Base-by-base conservation (phyloP, 108 stramenopile genomes). In the Pseudonitzschia multistriata region DNA sequence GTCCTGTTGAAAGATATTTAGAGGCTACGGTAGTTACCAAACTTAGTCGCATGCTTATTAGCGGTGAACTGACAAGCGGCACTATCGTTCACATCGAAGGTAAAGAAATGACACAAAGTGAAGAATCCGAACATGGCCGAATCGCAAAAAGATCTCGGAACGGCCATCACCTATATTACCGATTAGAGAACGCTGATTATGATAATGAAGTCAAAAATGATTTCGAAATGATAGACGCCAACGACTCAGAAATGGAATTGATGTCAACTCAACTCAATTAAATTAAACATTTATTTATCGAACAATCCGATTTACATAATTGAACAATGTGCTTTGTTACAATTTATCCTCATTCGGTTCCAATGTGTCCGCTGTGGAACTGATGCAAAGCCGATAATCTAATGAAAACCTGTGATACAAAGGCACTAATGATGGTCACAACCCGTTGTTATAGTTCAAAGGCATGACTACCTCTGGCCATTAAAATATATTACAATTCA, bases 1-100 rank as follows among this genome's bases (percentile, higher is more conserved):
- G 94, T 49, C 94, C 94, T 3, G 83, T 95, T 10, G 88, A 90
- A 56, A 66, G 92, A 35, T 91, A 94, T 66, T 55, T 94, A 49
- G 89, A 94, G 47, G 78, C 81, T 14, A 83, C 86, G 22, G 84
- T 94, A 1, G 90, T 90, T 10, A 94, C 92, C 34, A 70, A 76
- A 54, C 85, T 94, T 25, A 88, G 86, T 62, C 86, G 85, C 29
- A 90, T 93, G 91, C 81, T 93, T 0, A 90, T 93, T 52, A 76
- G 84, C 10, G 91, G 91, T 0, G 86, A 90, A 40, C 66, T 93
- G 7, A 36, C 53, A 0, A 85, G 78, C 64, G 91, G 91, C 29
- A 77, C 67, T 33, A 86, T 79, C 35, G 91, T 93, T 55, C 88
- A 83, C 54, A 88, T 93, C 49, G 91, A 93, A 57, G 88, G 85